A percentile compares a stretch with the other conserved stretches of the same genome.
Conservation (phyloP, 2,329 filamentous ascomycete genomes). For the Monosporascus cannonballus region DNA sequence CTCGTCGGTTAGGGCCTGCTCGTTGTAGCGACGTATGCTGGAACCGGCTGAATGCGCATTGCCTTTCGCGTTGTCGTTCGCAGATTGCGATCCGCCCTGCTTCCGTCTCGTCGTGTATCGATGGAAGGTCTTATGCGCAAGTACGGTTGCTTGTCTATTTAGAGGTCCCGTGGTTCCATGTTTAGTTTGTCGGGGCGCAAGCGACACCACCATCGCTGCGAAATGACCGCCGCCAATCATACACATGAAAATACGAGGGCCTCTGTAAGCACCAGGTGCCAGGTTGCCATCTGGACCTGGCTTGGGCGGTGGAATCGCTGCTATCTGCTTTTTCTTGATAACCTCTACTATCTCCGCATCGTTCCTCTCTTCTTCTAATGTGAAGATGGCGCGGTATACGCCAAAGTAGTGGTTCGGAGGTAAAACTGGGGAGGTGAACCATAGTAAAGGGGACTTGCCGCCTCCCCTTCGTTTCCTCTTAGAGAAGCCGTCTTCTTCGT, state of each 20-base stretch:
- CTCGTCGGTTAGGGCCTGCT: slow-evolving; percentile 83
- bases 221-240: slow-evolving; percentile 99
- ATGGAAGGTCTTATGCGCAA: slow-evolving; percentile 97
- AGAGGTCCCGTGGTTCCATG: slow-evolving; percentile 60
- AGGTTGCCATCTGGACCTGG: slow-evolving; percentile 53
- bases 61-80: slow-evolving; percentile 91
- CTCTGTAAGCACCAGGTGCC: slow-evolving; percentile 52
- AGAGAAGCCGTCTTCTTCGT: slow-evolving; percentile 40
- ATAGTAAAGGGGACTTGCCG: slow-evolving; percentile 71
- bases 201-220: slow-evolving; percentile 88
- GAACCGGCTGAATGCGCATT: slow-evolving; percentile 91
- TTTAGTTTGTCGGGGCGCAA: slow-evolving; percentile 74
- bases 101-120: slow-evolving; percentile 94
- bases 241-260: slow-evolving; percentile 88
- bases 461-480: slow-evolving; percentile 45
- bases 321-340: slow-evolving; percentile 70
- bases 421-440: slow-evolving; percentile 73
- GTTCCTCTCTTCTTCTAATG: slow-evolving; percentile 62
- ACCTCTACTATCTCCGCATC: slow-evolving; percentile 57
- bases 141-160: slow-evolving; percentile 77
- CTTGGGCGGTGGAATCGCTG: slow-evolving; percentile 49
- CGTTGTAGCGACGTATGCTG: slow-evolving; percentile 85
- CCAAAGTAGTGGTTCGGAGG: slow-evolving; percentile 77
- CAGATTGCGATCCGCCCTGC: slow-evolving; percentile 90
- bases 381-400: slow-evolving; percentile 78